Evolutionary conservation across 371 early-diverging fungal species (phyloP), one percentile per base, ranked within the genome.

Genomic region (Saksenaea oblongispora): DNA sequence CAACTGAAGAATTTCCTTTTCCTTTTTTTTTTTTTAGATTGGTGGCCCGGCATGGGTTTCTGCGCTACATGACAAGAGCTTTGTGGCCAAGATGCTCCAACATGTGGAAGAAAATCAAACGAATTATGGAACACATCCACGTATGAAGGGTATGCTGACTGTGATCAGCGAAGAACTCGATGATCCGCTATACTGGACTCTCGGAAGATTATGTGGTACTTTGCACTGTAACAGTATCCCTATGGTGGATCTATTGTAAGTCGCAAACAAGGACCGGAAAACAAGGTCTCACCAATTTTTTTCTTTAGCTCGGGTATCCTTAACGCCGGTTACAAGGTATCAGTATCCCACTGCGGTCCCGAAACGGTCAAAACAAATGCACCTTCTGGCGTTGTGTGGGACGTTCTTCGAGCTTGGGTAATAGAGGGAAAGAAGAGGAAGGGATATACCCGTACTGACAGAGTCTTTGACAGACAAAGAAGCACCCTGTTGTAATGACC

Each of bases 31-130:
- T 63, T 39, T 34, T 37, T 81, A 93, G 80, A 75, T 99, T 55
- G 99, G 97, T 58, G 99, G 99, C 0, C 99, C 99, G 34, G 89
- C 97, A 67, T 99, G 94, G 91, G 82, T 83, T 17, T 90, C 85
- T 27, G 83, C 91, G 5, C 75, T 99, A 18, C 97, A 99, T 71
- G 84, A 97, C 69, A 74, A 77, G 54, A 79, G 70, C 5, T 98
- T 99, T 86, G 88, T 84, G 34, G 72, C 66, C 54, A 84, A 76
- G 58, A 90, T 93, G 92, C 61, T 95, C 31, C 73, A 87, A 41
- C 84, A 88, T 62, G 85, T 96, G 31, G 83, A 89, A 58, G 77
- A 65, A 0, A 74, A 83, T 3, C 77, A 78, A 34, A 66, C 69
- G 0, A 67, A 67, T 28, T 97, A 91, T 73, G 88, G 89, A 61